A percentile compares a stretch with the other conserved stretches of the same genome.
These are phyloP conservation scores for Candida railenensis DNA, from an alignment of 805 yeast genomes.

Conservation along the genomic window DNA sequence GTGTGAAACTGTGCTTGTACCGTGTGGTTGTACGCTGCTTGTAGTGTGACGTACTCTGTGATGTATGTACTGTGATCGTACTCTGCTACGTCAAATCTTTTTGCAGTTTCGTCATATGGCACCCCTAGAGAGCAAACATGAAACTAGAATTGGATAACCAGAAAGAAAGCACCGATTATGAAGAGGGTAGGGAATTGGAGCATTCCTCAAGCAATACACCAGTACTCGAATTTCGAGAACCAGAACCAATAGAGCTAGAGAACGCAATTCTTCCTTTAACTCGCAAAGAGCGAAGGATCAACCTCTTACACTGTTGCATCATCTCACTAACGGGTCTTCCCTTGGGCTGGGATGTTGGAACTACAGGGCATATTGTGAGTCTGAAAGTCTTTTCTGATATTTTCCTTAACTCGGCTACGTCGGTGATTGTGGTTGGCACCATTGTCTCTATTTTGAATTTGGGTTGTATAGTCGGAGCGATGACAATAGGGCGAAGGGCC, in stretches of 20 bases:
- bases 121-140: too few species aligned
- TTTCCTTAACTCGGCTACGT: slow-evolving; percentile 4
- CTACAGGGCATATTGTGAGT: slow-evolving; percentile 15
- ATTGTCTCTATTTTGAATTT: slow-evolving; percentile 22
- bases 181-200: neutral
- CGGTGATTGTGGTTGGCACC: slow-evolving; percentile 16
- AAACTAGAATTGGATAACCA: too few species aligned
- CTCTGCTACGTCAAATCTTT: too few species aligned
- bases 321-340: slow-evolving; percentile 14
- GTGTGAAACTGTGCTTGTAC: too few species aligned
- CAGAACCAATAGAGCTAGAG: neutral
- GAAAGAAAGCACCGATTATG: neutral
- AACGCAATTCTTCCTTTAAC: neutral
- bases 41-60: too few species aligned
- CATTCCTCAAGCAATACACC: neutral
- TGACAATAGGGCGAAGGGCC: slow-evolving; percentile 9
- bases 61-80: too few species aligned
- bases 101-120: too few species aligned
- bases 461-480: slow-evolving; percentile 22
- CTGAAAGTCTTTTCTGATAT: slow-evolving; percentile 12
- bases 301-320: neutral
- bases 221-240: slow-evolving; percentile 1
- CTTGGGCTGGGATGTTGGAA: slow-evolving; percentile 27
- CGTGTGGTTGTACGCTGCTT: too few species aligned
- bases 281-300: slow-evolving; percentile 7